Evolutionary conservation across 2,329 filamentous ascomycete genomes (phyloP).

Genomic region (Aspergillus phoenicis): DNA sequence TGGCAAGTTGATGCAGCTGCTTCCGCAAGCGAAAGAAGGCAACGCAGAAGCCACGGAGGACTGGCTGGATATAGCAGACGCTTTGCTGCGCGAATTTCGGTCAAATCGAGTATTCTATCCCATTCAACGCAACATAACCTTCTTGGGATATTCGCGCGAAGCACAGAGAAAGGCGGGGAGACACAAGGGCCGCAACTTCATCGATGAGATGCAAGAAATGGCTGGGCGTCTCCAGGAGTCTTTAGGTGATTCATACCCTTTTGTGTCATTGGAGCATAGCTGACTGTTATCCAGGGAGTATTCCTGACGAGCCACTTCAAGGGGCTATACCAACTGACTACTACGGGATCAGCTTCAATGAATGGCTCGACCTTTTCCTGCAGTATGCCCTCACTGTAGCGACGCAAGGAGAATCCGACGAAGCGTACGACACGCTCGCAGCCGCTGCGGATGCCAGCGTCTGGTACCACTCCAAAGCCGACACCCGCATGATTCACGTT

Average conservation of each 20-base stretch:
- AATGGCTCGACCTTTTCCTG: slow-evolving; percentile 88
- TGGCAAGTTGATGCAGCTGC: slow-evolving; percentile 50
- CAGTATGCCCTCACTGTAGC: slow-evolving; percentile 81
- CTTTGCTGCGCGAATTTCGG: slow-evolving; percentile 62
- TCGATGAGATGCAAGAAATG: slow-evolving; percentile 49
- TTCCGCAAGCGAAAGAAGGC: slow-evolving; percentile 52
- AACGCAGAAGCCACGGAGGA: slow-evolving; percentile 54
- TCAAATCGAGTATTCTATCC: slow-evolving; percentile 64
- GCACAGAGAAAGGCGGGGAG: slow-evolving; percentile 41
- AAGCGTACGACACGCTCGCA: slow-evolving; percentile 79
- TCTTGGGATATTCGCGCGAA: slow-evolving; percentile 52
- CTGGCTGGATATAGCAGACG: slow-evolving; percentile 62
- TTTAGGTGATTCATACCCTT: slow-evolving; percentile 34
- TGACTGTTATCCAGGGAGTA: slow-evolving; percentile 26
- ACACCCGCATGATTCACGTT: slow-evolving; percentile 72
- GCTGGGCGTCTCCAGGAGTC: slow-evolving; percentile 47
- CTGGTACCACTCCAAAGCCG: slow-evolving; percentile 71
- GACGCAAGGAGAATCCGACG: slow-evolving; percentile 64
- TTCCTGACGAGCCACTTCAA: slow-evolving; percentile 30
- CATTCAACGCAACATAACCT: slow-evolving; percentile 53
- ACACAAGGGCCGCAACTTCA: slow-evolving; percentile 38
- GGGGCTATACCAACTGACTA: slow-evolving; percentile 58
- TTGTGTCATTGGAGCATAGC: background rate
- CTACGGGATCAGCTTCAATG: slow-evolving; percentile 76
- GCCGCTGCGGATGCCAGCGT: slow-evolving; percentile 78